Percentiles rank a stretch among this genome's conserved stretches.
Conservation (phyloP, 805 yeast species). For the Schwanniomyces vanrijiae region DNA sequence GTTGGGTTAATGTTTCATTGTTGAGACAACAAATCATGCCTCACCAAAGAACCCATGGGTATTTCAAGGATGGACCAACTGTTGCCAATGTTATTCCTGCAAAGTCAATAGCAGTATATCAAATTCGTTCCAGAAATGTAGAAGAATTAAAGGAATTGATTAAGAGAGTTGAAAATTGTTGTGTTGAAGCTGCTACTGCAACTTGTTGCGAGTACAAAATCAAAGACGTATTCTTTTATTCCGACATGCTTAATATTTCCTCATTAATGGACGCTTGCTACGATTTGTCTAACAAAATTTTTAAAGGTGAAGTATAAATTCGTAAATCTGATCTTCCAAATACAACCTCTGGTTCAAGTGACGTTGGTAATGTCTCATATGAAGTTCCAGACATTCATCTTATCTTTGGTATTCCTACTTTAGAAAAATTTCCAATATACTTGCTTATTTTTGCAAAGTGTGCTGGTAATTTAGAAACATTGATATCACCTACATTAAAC, state of each 20-base stretch:
- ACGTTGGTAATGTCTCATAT: slow-evolving; percentile 22
- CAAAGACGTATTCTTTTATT: slow-evolving; percentile 25
- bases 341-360: slow-evolving; percentile 17
- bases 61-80: slow-evolving; percentile 18
- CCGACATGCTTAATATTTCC: slow-evolving; percentile 14
- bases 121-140: slow-evolving; percentile 15
- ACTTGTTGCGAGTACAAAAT: slow-evolving; percentile 32
- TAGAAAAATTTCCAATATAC: slow-evolving; percentile 16
- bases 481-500: slow-evolving; percentile 10
- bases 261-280: slow-evolving; percentile 8
- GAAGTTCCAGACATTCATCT: slow-evolving; percentile 18
- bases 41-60: slow-evolving; percentile 21
- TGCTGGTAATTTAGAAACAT: slow-evolving; percentile 14
- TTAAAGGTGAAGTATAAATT: not conserved
- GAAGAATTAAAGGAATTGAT: slow-evolving; percentile 15
- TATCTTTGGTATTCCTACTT: slow-evolving; percentile 10
- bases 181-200: slow-evolving; percentile 20
- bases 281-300: not conserved
- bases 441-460: slow-evolving; percentile 15
- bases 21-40: slow-evolving; percentile 24
- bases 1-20: slow-evolving; percentile 21
- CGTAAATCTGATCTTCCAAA: slow-evolving; percentile 11
- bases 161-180: slow-evolving; percentile 25
- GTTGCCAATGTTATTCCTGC: slow-evolving; percentile 24
- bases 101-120: slow-evolving; percentile 14